These are phyloP conservation scores for Pezicula carpinea DNA, from an alignment of 2,329 filamentous ascomycete genomes.

Conservation along the genomic window DNA sequence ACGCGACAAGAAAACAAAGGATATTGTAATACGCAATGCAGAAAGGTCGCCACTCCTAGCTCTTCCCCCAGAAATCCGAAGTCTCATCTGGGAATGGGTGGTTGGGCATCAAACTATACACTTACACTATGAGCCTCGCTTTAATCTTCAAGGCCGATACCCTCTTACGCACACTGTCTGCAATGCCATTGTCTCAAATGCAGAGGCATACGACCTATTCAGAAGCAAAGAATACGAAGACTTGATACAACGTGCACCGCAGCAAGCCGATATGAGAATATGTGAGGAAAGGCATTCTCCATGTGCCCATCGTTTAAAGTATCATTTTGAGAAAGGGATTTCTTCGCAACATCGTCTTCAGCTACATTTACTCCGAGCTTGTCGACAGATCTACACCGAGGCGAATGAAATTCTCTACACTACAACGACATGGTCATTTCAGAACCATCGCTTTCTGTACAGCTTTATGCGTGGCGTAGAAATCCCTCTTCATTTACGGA, in stretches of 20 bases:
- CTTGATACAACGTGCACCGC: too few species aligned
- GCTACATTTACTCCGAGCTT: neutral
- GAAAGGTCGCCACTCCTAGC: neutral
- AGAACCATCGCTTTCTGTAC: too few species aligned
- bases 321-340: too few species aligned
- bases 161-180: neutral
- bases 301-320: too few species aligned
- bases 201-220: neutral
- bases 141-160: neutral
- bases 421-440: constrained; percentile 1
- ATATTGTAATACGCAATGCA: too few species aligned
- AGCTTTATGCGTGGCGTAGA: too few species aligned
- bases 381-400: neutral
- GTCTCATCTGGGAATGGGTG: neutral
- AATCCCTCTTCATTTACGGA: too few species aligned
- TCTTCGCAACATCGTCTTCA: neutral
- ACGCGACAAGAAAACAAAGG: too few species aligned
- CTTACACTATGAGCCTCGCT: neutral
- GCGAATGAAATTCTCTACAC: neutral
- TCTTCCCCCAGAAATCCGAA: neutral
- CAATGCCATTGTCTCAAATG: neutral
- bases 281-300: neutral
- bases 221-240: neutral
- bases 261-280: too few species aligned
- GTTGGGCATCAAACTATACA: neutral